Conservation (phyloP, 495 filamentous ascomycete genomes). For the Extremus antarcticus region DNA sequence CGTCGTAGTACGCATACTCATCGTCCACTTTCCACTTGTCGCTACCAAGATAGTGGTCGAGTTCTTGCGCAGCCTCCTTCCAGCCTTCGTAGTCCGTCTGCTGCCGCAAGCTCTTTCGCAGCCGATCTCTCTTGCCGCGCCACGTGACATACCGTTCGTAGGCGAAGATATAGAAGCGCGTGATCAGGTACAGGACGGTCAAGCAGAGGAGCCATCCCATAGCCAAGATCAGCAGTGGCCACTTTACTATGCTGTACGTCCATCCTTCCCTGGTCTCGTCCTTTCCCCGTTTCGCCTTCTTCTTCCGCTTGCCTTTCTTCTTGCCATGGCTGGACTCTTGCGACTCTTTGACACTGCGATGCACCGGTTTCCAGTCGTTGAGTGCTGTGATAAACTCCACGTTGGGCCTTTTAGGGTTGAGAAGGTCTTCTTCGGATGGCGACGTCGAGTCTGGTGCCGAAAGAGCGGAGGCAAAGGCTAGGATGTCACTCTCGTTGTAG, state of each 20-base stretch:
- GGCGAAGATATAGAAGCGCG: slow-evolving; percentile 75
- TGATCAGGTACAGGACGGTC: slow-evolving; percentile 60
- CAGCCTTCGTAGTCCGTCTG: slow-evolving; percentile 71
- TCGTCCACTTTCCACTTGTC: slow-evolving; percentile 76
- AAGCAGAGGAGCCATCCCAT: slow-evolving; percentile 66
- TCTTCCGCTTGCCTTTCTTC: slow-evolving; percentile 24
- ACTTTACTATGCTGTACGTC: slow-evolving; percentile 77
- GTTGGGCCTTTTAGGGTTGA: slow-evolving; percentile 8
- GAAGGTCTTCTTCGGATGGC: slow-evolving; percentile 31
- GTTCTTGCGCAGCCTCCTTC: slow-evolving; percentile 60
- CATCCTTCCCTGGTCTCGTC: slow-evolving; percentile 94
- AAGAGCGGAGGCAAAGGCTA: slow-evolving; percentile 33
- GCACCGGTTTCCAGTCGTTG: slow-evolving; percentile 37
- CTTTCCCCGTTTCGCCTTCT: slow-evolving; percentile 36
- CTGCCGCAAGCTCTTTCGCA: slow-evolving; percentile 58
- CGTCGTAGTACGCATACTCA: slow-evolving; percentile 92
- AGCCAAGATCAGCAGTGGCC: slow-evolving; percentile 74
- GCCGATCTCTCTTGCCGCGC: slow-evolving; percentile 58
- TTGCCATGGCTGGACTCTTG: slow-evolving; percentile 1
- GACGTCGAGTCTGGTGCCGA: slow-evolving; percentile 31
- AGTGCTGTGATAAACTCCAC: slow-evolving; percentile 35
- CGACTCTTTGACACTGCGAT: slow-evolving; percentile 27
- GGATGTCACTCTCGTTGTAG: slow-evolving; percentile 27
- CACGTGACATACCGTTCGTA: slow-evolving; percentile 74
- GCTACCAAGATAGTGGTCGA: slow-evolving; percentile 76